Base-by-base conservation (phyloP, 768 basidiomycete species). In the Neoboletus brunneissimus region DNA sequence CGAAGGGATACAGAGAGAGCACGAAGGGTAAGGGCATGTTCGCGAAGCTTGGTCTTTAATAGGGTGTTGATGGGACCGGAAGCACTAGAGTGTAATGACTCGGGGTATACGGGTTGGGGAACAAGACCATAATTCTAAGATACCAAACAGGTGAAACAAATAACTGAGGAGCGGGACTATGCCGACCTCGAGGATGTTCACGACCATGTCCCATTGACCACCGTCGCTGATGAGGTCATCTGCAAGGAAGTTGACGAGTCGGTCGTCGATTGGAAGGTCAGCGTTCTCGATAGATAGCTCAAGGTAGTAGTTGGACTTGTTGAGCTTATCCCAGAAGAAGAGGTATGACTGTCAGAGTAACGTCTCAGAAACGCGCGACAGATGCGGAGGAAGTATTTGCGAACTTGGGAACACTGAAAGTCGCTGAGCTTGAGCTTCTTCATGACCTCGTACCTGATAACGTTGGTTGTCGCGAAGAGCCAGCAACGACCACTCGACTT, bases 311-410 rank as follows among this genome's bases (percentile, higher is more conserved):
- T 88, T 89, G 43, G 81, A 74, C 71, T 97, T 92, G 79, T 95
- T 93, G 48, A 98, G 83, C 73, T 95, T 94, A 75, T 98, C 95
- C 80, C 88, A 96, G 81, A 98, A 95, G 80, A 94, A 95, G 29
- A 95, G 79, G 72, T 96, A 96, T 2, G 85, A 84, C 88, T 91
- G 63, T 42, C 41, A 38, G 46, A 15, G 31, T 27, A 56, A 48
- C 29, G 22, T 46, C 32, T 62, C 48, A 61, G 57, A 46, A 51
- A 54, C 11, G 42, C 25, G 5, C 12, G 9, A 53, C 38, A 34
- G 18, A 43, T n/a, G 4, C 12, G 27, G n/a, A 20, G 22, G 6
- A 15, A 25, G 23, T 3, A 11, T 38, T 32, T 22, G 65, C 77
- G 25, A 43, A 84, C 89, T 78, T 96, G 95, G 13, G 91, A 94